Conservation (phyloP, 768 basidiomycete genomes). For the Pseudohyphozyma bogoriensis region DNA sequence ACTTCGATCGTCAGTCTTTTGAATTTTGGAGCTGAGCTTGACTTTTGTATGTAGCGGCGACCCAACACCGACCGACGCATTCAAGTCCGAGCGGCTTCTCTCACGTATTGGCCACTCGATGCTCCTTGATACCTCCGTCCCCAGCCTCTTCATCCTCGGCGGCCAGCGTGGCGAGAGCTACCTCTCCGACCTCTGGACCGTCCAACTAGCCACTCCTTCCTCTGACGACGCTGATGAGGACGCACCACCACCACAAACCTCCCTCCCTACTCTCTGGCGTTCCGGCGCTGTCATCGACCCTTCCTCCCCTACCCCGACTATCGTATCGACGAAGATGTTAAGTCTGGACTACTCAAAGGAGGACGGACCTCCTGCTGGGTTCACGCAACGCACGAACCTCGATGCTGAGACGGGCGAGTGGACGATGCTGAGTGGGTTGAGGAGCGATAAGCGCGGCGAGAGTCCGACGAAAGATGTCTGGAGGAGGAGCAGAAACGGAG, state of each 20-base stretch:
- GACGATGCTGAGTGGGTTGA: constrained; percentile 23
- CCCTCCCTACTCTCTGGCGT: constrained; percentile 13
- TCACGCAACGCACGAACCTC: constrained; percentile 21
- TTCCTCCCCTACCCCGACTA: not conserved
- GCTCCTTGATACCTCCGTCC: constrained; percentile 12
- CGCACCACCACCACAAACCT: not conserved
- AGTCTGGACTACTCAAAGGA: not conserved
- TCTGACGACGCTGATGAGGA: not conserved
- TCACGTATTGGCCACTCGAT: constrained; percentile 30
- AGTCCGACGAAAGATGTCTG: not conserved
- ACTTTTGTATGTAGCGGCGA: constrained; percentile 10
- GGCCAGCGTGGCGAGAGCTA: constrained; percentile 29
- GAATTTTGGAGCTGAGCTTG: not conserved
- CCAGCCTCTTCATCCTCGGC: constrained; percentile 22
- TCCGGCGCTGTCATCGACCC: constrained; percentile 19
- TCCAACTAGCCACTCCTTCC: constrained; percentile 4
- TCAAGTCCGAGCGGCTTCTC: constrained; percentile 17
- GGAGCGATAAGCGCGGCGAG: not conserved
- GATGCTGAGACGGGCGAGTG: not conserved
- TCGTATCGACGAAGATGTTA: not conserved
- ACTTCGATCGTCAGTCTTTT: too few species aligned
- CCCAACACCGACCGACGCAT: constrained; percentile 3
- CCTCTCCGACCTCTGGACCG: constrained; percentile 28
- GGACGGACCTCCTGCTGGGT: constrained; percentile 3
- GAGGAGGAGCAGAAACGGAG: constrained; percentile 1